Conservation (phyloP, 306 rosid genomes). For the Morella rubra region DNA sequence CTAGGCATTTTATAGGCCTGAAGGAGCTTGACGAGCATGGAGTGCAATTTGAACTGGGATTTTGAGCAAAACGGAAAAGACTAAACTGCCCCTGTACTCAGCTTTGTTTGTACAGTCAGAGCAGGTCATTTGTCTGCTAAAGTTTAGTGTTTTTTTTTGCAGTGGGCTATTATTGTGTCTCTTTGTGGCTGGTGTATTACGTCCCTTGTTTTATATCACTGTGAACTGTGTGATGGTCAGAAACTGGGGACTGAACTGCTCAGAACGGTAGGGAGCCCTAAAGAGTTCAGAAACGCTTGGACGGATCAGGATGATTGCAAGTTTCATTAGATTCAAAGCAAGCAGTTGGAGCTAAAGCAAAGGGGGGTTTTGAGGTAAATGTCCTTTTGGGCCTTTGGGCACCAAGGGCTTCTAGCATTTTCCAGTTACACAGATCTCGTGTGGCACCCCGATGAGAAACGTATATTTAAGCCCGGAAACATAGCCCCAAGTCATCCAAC, state of each 20-base stretch:
- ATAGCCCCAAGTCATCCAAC: background rate
- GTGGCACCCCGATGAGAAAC: too few relatives aligned
- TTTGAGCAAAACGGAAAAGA: background rate
- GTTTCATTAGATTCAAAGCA: too few relatives aligned
- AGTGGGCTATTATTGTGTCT: background rate
- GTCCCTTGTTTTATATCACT: background rate
- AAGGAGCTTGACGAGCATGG: background rate
- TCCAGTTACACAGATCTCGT: too few relatives aligned
- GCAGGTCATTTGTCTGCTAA: too few relatives aligned
- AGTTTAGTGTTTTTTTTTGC: background rate
- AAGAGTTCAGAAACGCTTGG: too few relatives aligned
- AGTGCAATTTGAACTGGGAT: background rate
- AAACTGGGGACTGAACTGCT: background rate
- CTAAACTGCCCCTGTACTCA: conserved; percentile 6
- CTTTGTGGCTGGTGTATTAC: background rate
- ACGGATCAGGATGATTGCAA: too few relatives aligned
- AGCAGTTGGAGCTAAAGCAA: too few relatives aligned
- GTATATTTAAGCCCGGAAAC: too few relatives aligned
- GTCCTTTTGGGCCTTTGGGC: too few relatives aligned
- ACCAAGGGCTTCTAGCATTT: too few relatives aligned
- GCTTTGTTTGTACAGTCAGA: background rate
- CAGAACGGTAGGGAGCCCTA: too few relatives aligned
- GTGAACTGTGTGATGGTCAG: background rate
- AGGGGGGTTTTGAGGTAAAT: too few relatives aligned
- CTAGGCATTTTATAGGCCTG: conserved; percentile 27